Evolutionary conservation across 805 yeast species (phyloP), one percentile per base, ranked within the genome.

Genomic region (Candida taoyuanica): DNA sequence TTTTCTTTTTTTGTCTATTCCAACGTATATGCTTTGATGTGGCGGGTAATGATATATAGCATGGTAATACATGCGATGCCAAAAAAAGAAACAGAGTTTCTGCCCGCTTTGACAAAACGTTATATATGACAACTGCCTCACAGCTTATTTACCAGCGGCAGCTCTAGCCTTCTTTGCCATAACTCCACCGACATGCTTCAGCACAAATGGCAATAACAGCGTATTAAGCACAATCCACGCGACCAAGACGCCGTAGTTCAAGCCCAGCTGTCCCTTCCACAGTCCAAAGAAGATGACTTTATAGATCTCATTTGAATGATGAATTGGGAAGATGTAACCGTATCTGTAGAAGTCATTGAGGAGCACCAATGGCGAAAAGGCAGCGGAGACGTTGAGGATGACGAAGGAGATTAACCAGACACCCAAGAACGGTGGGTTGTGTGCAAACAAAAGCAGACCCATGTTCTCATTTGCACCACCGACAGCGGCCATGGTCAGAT

Each of bases 371-470:
- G 89, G 81, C 11, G 77, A 60, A 52, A 82, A 82, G 1, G 87
- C 74, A 17, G 88, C 79, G 2, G 88, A 64, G 36, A 82, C 76
- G 54, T 85, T 85, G 23, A 70, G 32, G 42, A 85, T 70, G 43
- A 83, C 88, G 74, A 85, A 83, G 42, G 73, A 67, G 46, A 83
- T 64, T 50, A 85, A 55, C 87, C 89, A 82, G 50, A 81, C 74
- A 0, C 89, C 88, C 34, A 81, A 47, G 37, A 71, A 49, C 20
- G 87, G 86, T 1, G 93, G 91, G 35, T 68, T 67, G 13, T 65
- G 39, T 5, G 77, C 59, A 33, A 80, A 62, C 7, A 73, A 55
- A 5, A 82, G 23, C 57, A 77, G 54, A 1, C 78, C 77, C 49
- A 73, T 62, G 44, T 80, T 75, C 59, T 85, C 93, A 53, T 79